Evolutionary conservation across 2,329 filamentous ascomycete species (phyloP).

Genomic region (Hymenoscyphus fraxineus): DNA sequence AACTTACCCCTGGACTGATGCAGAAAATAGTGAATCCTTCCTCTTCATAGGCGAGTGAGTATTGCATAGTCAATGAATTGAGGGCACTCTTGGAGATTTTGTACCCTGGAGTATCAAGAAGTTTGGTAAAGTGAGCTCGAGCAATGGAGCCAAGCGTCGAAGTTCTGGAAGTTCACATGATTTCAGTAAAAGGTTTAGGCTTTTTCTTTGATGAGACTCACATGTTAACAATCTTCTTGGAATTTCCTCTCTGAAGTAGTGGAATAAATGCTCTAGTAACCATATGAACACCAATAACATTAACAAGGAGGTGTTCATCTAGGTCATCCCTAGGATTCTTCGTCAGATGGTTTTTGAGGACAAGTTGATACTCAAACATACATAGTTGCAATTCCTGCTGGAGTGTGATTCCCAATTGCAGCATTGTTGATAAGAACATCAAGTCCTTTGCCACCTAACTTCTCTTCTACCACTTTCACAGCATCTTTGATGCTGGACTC

Average conservation of each 20-base stretch:
- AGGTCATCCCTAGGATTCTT: neutral
- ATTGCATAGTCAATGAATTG: constrained; percentile 46
- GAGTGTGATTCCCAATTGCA: neutral
- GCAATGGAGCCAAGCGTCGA: constrained; percentile 15
- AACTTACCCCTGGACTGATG: constrained; percentile 43
- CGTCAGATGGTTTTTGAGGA: neutral
- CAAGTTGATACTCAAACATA: neutral
- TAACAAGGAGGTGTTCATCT: constrained; percentile 32
- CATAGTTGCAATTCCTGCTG: neutral
- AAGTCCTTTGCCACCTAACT: constrained; percentile 38
- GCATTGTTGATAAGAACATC: constrained; percentile 45
- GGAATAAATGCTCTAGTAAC: constrained; percentile 34
- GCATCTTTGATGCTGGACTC: constrained; percentile 35
- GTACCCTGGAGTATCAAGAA: constrained; percentile 38
- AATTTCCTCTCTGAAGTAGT: constrained; percentile 16
- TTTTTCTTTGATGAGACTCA: constrained; percentile 2
- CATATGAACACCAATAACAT: constrained; percentile 39
- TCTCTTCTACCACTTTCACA: constrained; percentile 32
- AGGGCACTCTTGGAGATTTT: constrained; percentile 46
- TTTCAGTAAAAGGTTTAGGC: neutral
- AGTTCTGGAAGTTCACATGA: neutral
- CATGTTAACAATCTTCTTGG: constrained; percentile 24
- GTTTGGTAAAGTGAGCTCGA: constrained; percentile 36
- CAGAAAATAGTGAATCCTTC: constrained; percentile 43
- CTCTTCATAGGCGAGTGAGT: constrained; percentile 35